Evolutionary conservation across 1,139 yeast genomes (phyloP), one percentile per base, ranked within the genome.

Genomic region (Debaryomyces fabryi): DNA sequence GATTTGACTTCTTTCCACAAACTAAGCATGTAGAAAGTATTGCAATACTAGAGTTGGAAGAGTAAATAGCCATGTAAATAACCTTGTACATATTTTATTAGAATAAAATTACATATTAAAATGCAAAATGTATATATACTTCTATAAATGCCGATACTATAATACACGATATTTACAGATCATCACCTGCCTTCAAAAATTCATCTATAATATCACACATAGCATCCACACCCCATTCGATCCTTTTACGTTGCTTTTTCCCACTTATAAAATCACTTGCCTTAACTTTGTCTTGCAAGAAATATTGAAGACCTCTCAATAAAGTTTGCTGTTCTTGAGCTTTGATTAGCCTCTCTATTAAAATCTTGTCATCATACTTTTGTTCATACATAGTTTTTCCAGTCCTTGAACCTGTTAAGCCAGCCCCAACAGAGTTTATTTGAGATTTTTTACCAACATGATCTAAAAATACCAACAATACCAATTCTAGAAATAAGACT

Each of bases 221-320:
- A 1, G 82, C 69, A 49, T 78, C 78, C 10, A 79, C 76, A 2
- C 87, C 96, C 96, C 96, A 89, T 35, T 76, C 75, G 7, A 88
- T 77, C 63, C 95, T 76, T 51, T 74, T 76, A 38, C 64, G 71
- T 59, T 86, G 92, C 57, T 81, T 84, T 52, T 74, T 76, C 6
- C 87, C 83, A 38, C 72, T 69, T n/a, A 83, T 65, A 41, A 85
- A 73, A 40, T 73, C 78, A 60, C 86, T 78, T 16, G 65, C 65
- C 47, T 71, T 68, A 10, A 86, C 77, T 41, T 76, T 79, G 49
- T 81, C 80, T 38, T 74, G 77, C 46, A 87, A 67, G 64, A 90
- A 88, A 64, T 81, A 86, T 56, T 82, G 88, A 38, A 92, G 63
- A 3, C 97, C 97, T 60, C 86, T 81, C 46, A 90, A 64, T 27